phyloP scores from a whole-genome alignment of 164 flowering plant species.

The Chloranthus sessilifolius region DNA sequence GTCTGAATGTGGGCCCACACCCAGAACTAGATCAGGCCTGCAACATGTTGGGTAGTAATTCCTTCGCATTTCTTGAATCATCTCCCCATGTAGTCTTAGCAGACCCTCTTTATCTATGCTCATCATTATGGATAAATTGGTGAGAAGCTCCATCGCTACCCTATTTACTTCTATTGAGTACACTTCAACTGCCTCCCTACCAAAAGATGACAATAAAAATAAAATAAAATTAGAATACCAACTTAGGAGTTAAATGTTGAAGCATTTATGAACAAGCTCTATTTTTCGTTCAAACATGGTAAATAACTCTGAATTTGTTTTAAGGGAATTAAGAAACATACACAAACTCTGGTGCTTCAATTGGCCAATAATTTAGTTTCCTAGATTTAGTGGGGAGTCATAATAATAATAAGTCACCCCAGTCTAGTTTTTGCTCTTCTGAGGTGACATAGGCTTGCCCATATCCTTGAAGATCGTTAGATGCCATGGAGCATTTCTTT shows the following conservation, averaged over 20 bases:
- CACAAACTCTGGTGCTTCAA: conserved; percentile 10
- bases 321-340: neutral
- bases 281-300: neutral
- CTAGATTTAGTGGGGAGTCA: conserved; percentile 7
- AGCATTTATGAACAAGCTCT: neutral
- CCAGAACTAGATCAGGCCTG: conserved; percentile 23
- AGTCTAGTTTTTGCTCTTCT: conserved; percentile 22
- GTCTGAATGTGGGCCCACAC: conserved; percentile 29
- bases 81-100: conserved; percentile 12
- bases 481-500: conserved; percentile 15
- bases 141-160: conserved; percentile 15
- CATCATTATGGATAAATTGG: conserved; percentile 17
- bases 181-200: conserved; percentile 25
- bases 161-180: conserved; percentile 19
- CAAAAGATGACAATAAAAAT: too few species aligned
- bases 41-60: conserved; percentile 33
- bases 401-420: conserved; percentile 13
- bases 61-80: conserved; percentile 20
- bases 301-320: neutral
- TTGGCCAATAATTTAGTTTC: conserved; percentile 20
- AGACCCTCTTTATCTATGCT: conserved; percentile 15
- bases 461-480: conserved; percentile 24
- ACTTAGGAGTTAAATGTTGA: neutral
- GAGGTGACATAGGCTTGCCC: conserved; percentile 20
- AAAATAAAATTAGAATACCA: too few species aligned